These are phyloP conservation scores for Solanum tarijense DNA, from an alignment of 257 asterid genomes.

Conservation along the genomic window DNA sequence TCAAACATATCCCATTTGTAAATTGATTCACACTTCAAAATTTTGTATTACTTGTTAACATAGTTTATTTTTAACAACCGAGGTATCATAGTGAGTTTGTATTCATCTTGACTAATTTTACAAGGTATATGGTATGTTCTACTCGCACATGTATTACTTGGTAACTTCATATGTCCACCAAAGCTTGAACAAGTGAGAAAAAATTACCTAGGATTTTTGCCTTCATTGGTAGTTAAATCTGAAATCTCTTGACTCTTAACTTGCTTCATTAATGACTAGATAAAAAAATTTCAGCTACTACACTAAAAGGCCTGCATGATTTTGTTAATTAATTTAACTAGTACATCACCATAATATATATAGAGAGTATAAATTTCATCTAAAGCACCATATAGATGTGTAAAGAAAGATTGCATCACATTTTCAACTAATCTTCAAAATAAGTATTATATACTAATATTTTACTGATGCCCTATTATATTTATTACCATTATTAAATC, in stretches of 20 bases:
- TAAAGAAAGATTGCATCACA: neutral
- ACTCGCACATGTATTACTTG: no score
- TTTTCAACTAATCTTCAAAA: neutral
- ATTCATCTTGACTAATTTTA: neutral
- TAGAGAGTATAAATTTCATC: neutral
- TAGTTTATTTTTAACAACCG: fast-evolving
- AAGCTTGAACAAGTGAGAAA: neutral
- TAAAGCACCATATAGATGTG: neutral
- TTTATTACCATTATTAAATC: neutral
- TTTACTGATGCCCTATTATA: neutral
- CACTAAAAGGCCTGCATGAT: neutral
- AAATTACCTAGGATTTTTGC: fast-evolving
- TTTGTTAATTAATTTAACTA: neutral
- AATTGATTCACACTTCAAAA: neutral
- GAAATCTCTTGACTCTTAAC: neutral
- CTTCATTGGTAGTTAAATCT: neutral
- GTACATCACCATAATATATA: neutral
- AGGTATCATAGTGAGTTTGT: neutral
- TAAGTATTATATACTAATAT: neutral
- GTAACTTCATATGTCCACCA: fast-evolving
- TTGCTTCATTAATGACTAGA: neutral
- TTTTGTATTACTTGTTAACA: neutral
- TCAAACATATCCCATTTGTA: neutral
- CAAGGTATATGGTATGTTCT: fast-evolving
- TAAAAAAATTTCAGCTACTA: neutral